Conservation (phyloP, 2,329 filamentous ascomycete species). For the Aspergillus sp. region DNA sequence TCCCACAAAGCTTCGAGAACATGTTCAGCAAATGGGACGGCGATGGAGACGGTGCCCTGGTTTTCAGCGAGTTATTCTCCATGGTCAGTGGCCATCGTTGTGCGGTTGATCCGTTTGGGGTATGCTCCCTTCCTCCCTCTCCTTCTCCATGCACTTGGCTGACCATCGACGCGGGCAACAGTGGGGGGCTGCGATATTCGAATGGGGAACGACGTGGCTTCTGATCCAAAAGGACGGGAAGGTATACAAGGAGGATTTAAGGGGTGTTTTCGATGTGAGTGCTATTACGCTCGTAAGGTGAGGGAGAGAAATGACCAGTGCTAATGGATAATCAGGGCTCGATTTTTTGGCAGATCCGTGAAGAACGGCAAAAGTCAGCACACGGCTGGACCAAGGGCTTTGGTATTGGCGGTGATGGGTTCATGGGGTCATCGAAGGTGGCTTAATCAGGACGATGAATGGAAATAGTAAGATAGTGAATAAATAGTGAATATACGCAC, state of each 20-base stretch:
- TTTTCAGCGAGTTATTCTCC: slow-evolving; percentile 29
- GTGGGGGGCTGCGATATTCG: slow-evolving; percentile 39
- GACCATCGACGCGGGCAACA: neutral
- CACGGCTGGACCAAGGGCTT: neutral
- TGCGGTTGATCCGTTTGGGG: slow-evolving; percentile 38
- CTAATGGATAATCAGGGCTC: neutral
- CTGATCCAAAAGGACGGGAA: slow-evolving; percentile 22
- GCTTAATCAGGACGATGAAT: neutral
- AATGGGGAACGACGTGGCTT: slow-evolving; percentile 32
- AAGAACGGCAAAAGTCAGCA: neutral
- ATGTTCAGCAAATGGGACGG: slow-evolving; percentile 41
- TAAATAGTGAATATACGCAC: no score
- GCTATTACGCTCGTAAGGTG: neutral
- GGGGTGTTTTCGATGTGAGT: slow-evolving; percentile 32
- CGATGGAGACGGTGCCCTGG: slow-evolving; percentile 32
- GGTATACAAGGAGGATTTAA: slow-evolving; percentile 22
- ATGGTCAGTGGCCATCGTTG: slow-evolving; percentile 37
- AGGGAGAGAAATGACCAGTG: neutral
- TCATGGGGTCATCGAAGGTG: neutral
- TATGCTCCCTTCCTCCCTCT: slow-evolving; percentile 1
- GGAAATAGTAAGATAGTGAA: no score
- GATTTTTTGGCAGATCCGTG: neutral
- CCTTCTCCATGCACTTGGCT: neutral
- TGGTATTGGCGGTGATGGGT: neutral
- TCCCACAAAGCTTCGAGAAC: slow-evolving; percentile 42